Conservation (phyloP, 2,329 filamentous ascomycete species). For the Aspergillus texensis region DNA sequence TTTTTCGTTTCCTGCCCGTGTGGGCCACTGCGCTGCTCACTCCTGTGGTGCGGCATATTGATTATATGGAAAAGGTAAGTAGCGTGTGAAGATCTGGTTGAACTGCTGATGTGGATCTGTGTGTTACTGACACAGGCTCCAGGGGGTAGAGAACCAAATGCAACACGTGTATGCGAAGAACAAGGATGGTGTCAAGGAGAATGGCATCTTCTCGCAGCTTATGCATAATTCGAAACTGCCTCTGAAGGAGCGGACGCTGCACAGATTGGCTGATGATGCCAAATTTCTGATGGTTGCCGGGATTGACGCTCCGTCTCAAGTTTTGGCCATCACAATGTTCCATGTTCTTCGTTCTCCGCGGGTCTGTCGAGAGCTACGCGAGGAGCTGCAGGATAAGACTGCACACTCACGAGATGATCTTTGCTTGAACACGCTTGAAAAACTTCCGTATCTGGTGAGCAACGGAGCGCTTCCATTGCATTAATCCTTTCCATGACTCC, state of each 20-base stretch:
- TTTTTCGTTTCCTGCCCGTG: neutral
- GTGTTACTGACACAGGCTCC: neutral
- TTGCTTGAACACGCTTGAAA: constrained; percentile 7
- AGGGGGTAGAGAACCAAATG: neutral
- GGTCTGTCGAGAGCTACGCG: constrained; percentile 7
- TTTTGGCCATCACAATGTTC: constrained; percentile 19
- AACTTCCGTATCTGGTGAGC: constrained; percentile 17
- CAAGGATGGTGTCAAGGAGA: neutral
- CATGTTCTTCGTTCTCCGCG: constrained; percentile 16
- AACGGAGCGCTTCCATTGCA: neutral
- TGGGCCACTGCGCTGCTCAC: neutral
- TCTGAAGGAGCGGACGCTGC: constrained; percentile 8
- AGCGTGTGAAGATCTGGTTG: accelerated
- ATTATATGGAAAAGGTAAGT: neutral
- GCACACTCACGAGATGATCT: neutral
- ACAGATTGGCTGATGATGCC: constrained; percentile 17
- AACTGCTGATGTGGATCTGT: neutral
- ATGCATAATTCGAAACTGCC: constrained; percentile 11
- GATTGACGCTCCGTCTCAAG: constrained; percentile 19
- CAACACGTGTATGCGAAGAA: neutral
- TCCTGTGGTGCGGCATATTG: neutral
- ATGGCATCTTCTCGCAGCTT: constrained; percentile 15
- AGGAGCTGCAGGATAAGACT: constrained; percentile 9
- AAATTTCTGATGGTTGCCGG: constrained; percentile 20
- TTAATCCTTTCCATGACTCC: neutral